A percentile compares a stretch with the other conserved stretches of the same genome.
Evolutionary conservation across 306 rosid genomes (phyloP).

Genomic region (Morella rubra): DNA sequence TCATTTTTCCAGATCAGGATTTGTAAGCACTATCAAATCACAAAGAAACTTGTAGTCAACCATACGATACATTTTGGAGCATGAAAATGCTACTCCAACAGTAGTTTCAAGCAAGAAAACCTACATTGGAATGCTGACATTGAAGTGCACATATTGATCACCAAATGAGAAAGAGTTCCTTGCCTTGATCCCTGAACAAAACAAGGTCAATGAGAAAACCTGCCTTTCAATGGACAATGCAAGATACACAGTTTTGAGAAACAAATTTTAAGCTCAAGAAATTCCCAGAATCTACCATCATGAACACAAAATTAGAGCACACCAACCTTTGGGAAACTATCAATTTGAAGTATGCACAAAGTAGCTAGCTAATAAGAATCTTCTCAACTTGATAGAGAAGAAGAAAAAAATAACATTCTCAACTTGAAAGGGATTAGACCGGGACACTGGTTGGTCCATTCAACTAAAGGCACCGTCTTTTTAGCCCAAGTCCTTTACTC

Average conservation of each 20-base stretch:
- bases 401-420: no score
- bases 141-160: slow-evolving; percentile 89
- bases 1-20: not conserved
- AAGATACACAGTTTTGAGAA: not conserved
- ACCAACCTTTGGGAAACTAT: not conserved
- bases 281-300: not conserved
- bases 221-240: not conserved
- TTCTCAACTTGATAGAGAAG: not conserved
- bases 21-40: not conserved
- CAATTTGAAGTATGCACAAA: not conserved
- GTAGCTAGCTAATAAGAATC: not conserved
- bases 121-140: slow-evolving; percentile 75
- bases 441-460: no score
- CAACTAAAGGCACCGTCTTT: no score
- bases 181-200: slow-evolving; percentile 62
- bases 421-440: no score
- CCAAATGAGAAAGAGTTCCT: slow-evolving; percentile 66
- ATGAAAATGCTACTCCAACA: not conserved
- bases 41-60: not conserved
- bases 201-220: not conserved
- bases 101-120: slow-evolving; percentile 19
- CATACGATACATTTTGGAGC: not conserved
- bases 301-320: not conserved
- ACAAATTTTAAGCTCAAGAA: not conserved
- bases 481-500: no score